Base-by-base conservation (phyloP, 768 basidiomycete genomes). In the Amanita brunnescens region DNA sequence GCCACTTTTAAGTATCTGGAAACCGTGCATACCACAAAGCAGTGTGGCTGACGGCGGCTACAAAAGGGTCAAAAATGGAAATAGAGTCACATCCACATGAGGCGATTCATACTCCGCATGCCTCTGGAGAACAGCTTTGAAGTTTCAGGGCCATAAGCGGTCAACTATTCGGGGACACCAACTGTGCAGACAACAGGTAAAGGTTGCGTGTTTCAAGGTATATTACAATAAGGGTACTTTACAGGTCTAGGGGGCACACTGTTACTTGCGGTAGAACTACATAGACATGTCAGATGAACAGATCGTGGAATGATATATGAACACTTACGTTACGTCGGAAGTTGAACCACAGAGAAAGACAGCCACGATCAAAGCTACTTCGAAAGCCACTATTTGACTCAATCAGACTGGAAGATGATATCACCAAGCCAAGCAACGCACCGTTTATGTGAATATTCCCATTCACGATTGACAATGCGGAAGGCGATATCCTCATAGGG, bases 401-500 rank as follows among this genome's bases (percentile, higher is more conserved):
- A 26, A 45, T 34, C 39, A 44, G 41, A 53, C 50, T 45, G 37
- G 21, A 23, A 26, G 38, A 40, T 57, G 44, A 34, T 26, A 10
- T 42, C 16, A 51, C 30, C 42, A 14, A 33, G 14, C 26, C 42
- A 34, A 42, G 29, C 39, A 26, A 49, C 20, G 49, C 64, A 90
- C 91, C 91, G 81, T 73, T 95, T 96, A 62, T 98, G 94, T 34
- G 91, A 94, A 67, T 90, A 95, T 60, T 98, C 96, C 96, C 96
- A 99, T 66, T 96, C 93, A 49, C 91, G 79, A 60, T 96, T 91
- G 53, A 99, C 95, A 54, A 99, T 95, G 54, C 91, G 79, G 74
- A 99, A 99, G 6, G 96, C 96, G 55, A 98, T 94, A 58, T 98
- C 96, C 68, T 99, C 95, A 63, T 99, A 99, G 0, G 95, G 95